phyloP scores from a whole-genome alignment of 805 yeast genomes.

The Dipodascus albidus region DNA sequence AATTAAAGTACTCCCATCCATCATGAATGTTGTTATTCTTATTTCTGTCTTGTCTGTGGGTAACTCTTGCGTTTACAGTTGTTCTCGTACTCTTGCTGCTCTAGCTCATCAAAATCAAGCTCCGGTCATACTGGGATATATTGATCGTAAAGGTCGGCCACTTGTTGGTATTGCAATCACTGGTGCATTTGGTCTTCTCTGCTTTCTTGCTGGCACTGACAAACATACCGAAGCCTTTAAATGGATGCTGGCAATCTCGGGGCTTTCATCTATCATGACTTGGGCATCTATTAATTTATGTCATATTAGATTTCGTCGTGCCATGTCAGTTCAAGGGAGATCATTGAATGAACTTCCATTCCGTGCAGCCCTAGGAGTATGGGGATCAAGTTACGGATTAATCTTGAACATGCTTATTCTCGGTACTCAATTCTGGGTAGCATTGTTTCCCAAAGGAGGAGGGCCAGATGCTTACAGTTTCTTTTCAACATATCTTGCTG shows the following conservation, averaged over 20 bases:
- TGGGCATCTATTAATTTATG: conserved; percentile 64
- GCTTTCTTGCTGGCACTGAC: conserved; percentile 47
- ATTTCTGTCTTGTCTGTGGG: conserved; percentile 63
- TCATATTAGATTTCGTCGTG: conserved; percentile 49
- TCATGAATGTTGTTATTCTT: conserved; percentile 58
- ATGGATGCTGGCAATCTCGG: conserved; percentile 66
- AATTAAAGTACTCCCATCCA: conserved; percentile 52
- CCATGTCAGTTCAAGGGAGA: conserved; percentile 46
- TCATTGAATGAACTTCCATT: conserved; percentile 52
- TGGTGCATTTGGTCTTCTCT: conserved; percentile 35
- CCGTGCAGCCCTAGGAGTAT: conserved; percentile 45
- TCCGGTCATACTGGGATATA: conserved; percentile 46
- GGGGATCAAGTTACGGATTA: conserved; percentile 48
- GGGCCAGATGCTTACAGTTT: conserved; percentile 30
- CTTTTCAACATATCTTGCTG: conserved; percentile 43
- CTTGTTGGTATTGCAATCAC: conserved; percentile 41
- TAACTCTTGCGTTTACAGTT: conserved; percentile 54
- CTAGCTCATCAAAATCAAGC: conserved; percentile 56
- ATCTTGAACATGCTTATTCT: conserved; percentile 40
- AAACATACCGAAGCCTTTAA: conserved; percentile 43
- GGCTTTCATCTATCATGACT: conserved; percentile 58
- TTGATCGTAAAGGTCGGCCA: conserved; percentile 65
- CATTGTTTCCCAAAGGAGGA: conserved; percentile 40
- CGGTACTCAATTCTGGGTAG: conserved; percentile 59
- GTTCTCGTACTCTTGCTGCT: conserved; percentile 56